These are phyloP conservation scores for Acanthamoeba culbertsoni DNA, from an alignment of 208 protist genomes.

Conservation along the genomic window DNA sequence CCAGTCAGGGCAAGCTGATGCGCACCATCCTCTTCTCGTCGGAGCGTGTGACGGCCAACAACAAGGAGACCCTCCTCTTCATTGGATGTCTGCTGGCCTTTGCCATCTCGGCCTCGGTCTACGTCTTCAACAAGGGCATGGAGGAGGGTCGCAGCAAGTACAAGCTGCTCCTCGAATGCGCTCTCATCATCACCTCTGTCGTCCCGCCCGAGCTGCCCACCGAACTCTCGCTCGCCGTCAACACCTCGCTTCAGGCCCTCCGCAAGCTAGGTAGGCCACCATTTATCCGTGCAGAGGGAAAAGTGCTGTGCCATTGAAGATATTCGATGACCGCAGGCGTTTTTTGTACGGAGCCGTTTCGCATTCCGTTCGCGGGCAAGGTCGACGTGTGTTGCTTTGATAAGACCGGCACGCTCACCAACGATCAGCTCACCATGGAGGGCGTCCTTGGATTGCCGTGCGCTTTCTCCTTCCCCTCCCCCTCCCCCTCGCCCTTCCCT, in stretches of 20 bases:
- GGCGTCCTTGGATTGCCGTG: slow-evolving; percentile 73
- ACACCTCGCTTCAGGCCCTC: slow-evolving; percentile 94
- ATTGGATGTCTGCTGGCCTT: slow-evolving; percentile 97
- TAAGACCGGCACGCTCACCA: slow-evolving; percentile 98
- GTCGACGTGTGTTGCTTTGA: slow-evolving; percentile 99
- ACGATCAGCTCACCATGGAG: slow-evolving; percentile 82
- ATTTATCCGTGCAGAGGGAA: background rate
- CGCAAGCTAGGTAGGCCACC: slow-evolving; percentile 82
- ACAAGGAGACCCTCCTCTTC: slow-evolving; percentile 93
- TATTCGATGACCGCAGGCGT: slow-evolving; percentile 69
- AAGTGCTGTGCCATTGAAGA: too few species aligned
- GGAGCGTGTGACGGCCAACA: slow-evolving; percentile 94
- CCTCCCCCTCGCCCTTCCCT: too few species aligned
- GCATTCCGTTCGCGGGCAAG: slow-evolving; percentile 99
- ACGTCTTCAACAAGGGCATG: slow-evolving; percentile 91
- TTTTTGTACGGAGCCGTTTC: slow-evolving; percentile 98
- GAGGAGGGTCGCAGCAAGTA: slow-evolving; percentile 76
- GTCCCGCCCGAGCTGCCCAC: slow-evolving; percentile 99
- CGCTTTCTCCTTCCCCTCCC: background rate
- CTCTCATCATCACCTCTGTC: slow-evolving; percentile 98
- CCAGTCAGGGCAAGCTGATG: slow-evolving; percentile 91
- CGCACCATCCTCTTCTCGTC: slow-evolving; percentile 90
- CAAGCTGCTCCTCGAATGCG: slow-evolving; percentile 97
- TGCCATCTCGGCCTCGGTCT: slow-evolving; percentile 91
- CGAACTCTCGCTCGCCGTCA: slow-evolving; percentile 98